Evolutionary conservation across 345 rosid genomes (phyloP), one percentile per base, ranked within the genome.

Genomic region (Sisymbrium altissimum): DNA sequence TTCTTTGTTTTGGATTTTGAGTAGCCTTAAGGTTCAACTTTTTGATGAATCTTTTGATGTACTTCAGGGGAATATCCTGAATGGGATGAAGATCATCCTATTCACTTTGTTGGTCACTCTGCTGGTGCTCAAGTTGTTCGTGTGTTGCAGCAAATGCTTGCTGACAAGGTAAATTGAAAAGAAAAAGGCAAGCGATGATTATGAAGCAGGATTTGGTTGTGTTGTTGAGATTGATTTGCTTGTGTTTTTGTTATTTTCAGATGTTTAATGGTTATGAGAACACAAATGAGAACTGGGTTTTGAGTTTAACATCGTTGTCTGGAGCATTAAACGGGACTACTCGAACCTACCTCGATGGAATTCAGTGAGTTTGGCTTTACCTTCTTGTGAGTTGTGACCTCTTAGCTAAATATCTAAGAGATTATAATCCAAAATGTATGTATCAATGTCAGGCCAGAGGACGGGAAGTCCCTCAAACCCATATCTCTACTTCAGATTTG

Each of bases 111-210:
- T 32, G 97, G 99, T 58, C 99, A 96, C 76, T 96, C 99, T 0
- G 98, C 98, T 2, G 99, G 99, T 64, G 99, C 97, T 25, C 99
- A 92, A 83, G 99, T 96, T 19, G 90, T 92, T 79, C 98, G 99
- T 45, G 89, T 92, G 39, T 67, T 96, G 95, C 99, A 96, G 81
- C 97, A 96, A 88, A 92, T 96, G 98, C 96, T 96, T 4, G 92
- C 95, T 12, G 91, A 92, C 41, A 90, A 96, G 93, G 98, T 90
- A 74, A 19, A 83, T 4, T 25, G 5, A 18, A 32, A 7, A 32
- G 25, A 5, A 3, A 41, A 33, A 6, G 1, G 15, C n/a, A n/a
- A n/a, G n/a, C n/a, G n/a, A 14, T 8, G 0, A 45, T 23, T 3
- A 1, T 66, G 2, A 8, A 49, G 55, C 36, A 4, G 21, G 63